Conservation (phyloP, 805 yeast genomes). For the Hanseniaspora singularis region DNA sequence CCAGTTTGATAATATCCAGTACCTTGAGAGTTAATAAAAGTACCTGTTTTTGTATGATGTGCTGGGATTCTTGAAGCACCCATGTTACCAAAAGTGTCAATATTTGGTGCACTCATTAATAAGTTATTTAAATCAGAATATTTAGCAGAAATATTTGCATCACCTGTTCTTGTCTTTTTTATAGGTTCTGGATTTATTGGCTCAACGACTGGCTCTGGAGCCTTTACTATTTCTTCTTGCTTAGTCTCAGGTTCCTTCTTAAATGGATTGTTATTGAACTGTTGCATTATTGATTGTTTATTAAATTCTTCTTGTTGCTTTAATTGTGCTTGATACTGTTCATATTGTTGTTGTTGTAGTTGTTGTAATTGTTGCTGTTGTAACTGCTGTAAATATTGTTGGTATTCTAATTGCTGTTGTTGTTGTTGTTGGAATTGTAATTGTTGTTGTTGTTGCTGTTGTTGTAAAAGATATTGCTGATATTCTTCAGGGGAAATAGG, state of each 20-base stretch:
- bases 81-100: constrained; percentile 61
- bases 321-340: constrained; percentile 32
- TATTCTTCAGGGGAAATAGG: constrained; percentile 30
- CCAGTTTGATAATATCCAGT: constrained; percentile 54
- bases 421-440: constrained; percentile 24
- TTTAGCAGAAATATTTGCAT: constrained; percentile 43
- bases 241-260: constrained; percentile 20
- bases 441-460: constrained; percentile 23
- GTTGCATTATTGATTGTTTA: constrained; percentile 14
- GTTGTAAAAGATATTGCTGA: constrained; percentile 25
- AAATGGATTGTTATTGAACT: constrained; percentile 14
- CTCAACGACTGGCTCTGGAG: constrained; percentile 16
- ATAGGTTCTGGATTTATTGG: constrained; percentile 29
- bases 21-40: constrained; percentile 78
- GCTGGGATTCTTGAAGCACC: constrained; percentile 64
- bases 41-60: constrained; percentile 73
- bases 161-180: constrained; percentile 40
- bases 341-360: constrained; percentile 23
- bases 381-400: constrained; percentile 23
- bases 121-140: constrained; percentile 65
- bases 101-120: constrained; percentile 76
- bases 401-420: constrained; percentile 23
- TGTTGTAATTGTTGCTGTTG: constrained; percentile 26
- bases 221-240: constrained; percentile 23
- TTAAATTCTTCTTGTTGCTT: constrained; percentile 30